Evolutionary conservation across 768 basidiomycete species (phyloP).

Genomic region (Thelephora ganbajun): DNA sequence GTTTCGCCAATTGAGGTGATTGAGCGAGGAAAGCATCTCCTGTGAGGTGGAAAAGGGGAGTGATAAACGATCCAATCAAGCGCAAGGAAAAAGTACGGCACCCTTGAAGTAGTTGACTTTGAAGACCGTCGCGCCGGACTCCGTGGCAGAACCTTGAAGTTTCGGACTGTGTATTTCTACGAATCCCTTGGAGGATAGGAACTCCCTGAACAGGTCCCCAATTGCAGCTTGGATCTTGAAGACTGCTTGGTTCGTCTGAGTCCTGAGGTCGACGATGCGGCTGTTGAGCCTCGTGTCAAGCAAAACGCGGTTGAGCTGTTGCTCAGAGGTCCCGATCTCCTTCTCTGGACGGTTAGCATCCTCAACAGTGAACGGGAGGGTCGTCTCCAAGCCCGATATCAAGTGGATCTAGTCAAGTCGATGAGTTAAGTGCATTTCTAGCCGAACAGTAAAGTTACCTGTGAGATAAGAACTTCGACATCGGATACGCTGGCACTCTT

Average conservation of each 20-base stretch:
- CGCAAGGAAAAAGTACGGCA: conserved; percentile 15
- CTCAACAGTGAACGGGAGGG: conserved; percentile 84
- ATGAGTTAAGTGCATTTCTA: conserved; percentile 3
- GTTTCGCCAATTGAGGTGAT: conserved; percentile 94
- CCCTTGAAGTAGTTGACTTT: conserved; percentile 98
- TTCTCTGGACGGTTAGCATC: conserved; percentile 81
- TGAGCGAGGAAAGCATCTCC: conserved; percentile 90
- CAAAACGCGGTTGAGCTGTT: conserved; percentile 68
- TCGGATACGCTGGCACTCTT: conserved; percentile 83
- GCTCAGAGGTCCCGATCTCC: conserved; percentile 42
- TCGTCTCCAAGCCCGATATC: conserved; percentile 61
- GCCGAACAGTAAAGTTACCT: conserved; percentile 33
- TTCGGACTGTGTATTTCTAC: conserved; percentile 97
- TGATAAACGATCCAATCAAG: background rate
- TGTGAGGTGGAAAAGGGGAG: conserved; percentile 15
- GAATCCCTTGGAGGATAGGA: conserved; percentile 62
- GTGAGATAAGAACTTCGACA: conserved; percentile 73
- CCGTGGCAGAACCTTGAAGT: conserved; percentile 92
- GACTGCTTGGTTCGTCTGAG: conserved; percentile 89
- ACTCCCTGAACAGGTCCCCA: conserved; percentile 75
- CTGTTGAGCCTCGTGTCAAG: conserved; percentile 92
- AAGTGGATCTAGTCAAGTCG: conserved; percentile 50
- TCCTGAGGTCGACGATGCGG: conserved; percentile 91
- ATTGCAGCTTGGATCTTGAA: conserved; percentile 89
- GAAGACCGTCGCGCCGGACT: conserved; percentile 94